Evolutionary conservation across 331 rosid species (phyloP).

Genomic region (Acacia concinna): DNA sequence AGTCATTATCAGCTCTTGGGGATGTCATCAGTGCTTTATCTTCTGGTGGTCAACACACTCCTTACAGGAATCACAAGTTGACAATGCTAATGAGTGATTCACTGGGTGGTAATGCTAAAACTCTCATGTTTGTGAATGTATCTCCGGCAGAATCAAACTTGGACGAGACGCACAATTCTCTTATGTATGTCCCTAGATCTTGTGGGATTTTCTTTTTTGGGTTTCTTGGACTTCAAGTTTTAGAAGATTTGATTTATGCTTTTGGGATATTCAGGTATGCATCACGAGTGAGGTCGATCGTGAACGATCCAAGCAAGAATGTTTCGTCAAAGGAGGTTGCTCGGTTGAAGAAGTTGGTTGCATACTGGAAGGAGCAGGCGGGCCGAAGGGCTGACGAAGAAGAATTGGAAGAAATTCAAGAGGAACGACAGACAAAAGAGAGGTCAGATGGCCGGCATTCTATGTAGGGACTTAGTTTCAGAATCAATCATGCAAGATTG

Average conservation of each 20-base stretch:
- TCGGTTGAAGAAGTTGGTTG: conserved; percentile 74
- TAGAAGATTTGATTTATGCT: neutral
- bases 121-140: conserved; percentile 96
- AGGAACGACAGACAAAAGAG: conserved; percentile 61
- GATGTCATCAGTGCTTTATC: conserved; percentile 94
- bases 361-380: conserved; percentile 97
- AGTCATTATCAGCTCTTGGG: conserved; percentile 97
- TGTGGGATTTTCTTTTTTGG: neutral
- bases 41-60: conserved; percentile 92
- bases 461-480: conserved; percentile 35
- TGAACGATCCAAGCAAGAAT: conserved; percentile 91
- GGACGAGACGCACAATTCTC: conserved; percentile 94
- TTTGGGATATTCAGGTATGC: conserved; percentile 64
- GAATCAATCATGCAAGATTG: neutral
- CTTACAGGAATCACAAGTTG: conserved; percentile 92
- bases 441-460: conserved; percentile 66
- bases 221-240: neutral
- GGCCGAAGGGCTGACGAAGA: conserved; percentile 86
- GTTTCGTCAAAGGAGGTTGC: conserved; percentile 87
- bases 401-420: conserved; percentile 85
- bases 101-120: conserved; percentile 95
- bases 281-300: conserved; percentile 88
- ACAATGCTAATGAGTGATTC: conserved; percentile 99
- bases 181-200: conserved; percentile 54
- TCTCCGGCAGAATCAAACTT: conserved; percentile 87